Evolutionary conservation across 345 rosid genomes (phyloP).

Genomic region (Mercurialis annua): DNA sequence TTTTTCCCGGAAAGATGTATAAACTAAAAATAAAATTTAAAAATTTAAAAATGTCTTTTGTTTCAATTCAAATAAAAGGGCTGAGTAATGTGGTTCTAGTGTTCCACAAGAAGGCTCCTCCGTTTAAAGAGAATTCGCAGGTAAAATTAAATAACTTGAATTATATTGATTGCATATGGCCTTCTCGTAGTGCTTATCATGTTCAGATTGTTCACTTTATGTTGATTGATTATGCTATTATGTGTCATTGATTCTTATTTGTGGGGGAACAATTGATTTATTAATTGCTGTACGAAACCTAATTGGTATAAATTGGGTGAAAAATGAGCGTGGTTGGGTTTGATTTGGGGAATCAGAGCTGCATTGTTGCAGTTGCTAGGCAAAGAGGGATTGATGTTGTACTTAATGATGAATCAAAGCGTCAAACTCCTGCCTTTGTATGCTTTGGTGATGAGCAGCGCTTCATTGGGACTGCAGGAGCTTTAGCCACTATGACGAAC

Average conservation of each 20-base stretch:
- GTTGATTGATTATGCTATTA: background rate
- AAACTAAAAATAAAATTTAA: no score
- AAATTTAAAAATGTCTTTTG: no score
- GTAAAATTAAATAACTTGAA: no score
- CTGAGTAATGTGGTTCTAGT: no score
- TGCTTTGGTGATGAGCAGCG: constrained; percentile 98
- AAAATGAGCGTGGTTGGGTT: constrained; percentile 98
- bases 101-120: no score
- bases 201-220: background rate
- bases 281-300: no score
- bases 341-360: constrained; percentile 93
- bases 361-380: constrained; percentile 96
- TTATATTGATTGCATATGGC: background rate
- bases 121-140: no score
- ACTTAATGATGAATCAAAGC: constrained; percentile 96
- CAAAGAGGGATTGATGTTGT: constrained; percentile 98
- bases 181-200: background rate
- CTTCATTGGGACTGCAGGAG: constrained; percentile 96
- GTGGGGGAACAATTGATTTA: background rate
- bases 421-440: constrained; percentile 90
- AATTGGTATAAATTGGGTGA: constrained; percentile 15
- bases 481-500: constrained; percentile 92
- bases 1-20: no score
- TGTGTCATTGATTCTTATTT: background rate
- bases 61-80: no score